A percentile compares a stretch with the other conserved stretches of the same genome.
Evolutionary conservation across 208 protist genomes (phyloP).

Genomic region (Trypanosomatidae sp.): DNA sequence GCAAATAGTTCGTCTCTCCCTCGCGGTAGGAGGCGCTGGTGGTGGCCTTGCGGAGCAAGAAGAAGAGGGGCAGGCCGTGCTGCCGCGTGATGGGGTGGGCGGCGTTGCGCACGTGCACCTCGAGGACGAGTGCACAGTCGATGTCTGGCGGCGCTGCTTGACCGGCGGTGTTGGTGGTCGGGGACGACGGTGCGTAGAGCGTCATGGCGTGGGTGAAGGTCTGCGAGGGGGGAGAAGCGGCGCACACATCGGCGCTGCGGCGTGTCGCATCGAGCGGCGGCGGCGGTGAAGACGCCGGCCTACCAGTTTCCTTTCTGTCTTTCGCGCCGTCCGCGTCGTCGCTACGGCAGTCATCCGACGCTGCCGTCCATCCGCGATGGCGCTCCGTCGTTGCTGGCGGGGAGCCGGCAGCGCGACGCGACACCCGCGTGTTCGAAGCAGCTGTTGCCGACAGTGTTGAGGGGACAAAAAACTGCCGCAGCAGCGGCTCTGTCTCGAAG

Average conservation of each 20-base stretch:
- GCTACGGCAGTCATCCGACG: too few relatives aligned
- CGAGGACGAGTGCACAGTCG: slow-evolving; percentile 33
- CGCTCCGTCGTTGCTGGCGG: too few relatives aligned
- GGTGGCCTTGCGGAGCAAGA: slow-evolving; percentile 46
- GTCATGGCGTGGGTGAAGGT: slow-evolving; percentile 17
- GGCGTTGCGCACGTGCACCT: slow-evolving; percentile 58
- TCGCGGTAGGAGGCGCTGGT: slow-evolving; percentile 29
- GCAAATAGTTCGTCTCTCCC: slow-evolving; percentile 61
- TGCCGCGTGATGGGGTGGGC: slow-evolving; percentile 51
- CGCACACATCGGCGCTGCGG: too few relatives aligned
- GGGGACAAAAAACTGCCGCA: slow-evolving; percentile 37
- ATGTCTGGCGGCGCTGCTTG: background rate
- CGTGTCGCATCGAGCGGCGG: too few relatives aligned
- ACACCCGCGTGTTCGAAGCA: too few relatives aligned
- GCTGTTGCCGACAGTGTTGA: background rate
- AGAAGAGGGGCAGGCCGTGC: slow-evolving; percentile 69
- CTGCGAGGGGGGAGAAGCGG: too few relatives aligned
- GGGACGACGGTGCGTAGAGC: slow-evolving; percentile 18
- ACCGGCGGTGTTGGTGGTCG: too few relatives aligned
- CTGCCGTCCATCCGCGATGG: too few relatives aligned
- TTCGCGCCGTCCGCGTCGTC: too few relatives aligned
- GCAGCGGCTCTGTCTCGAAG: slow-evolving; percentile 36
- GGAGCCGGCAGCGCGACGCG: too few relatives aligned
- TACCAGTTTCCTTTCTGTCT: too few relatives aligned
- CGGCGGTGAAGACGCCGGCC: too few relatives aligned